phyloP scores from a whole-genome alignment of 768 basidiomycete species.

The Galerina sulciceps region DNA sequence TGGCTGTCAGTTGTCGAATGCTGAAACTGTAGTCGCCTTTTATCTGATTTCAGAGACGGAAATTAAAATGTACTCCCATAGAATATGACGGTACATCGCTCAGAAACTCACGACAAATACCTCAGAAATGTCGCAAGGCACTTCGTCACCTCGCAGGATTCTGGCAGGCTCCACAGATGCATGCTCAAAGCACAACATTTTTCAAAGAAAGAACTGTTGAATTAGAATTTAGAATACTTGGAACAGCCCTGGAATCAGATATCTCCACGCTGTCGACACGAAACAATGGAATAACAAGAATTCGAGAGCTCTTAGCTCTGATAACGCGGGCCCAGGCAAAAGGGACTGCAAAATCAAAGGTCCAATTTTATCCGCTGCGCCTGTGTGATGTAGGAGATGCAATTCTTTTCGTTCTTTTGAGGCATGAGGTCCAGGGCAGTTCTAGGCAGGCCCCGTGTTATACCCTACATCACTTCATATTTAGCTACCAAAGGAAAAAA shows the following conservation, averaged over 20 bases:
- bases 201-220: neutral
- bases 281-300: too few relatives aligned
- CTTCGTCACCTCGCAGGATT: neutral
- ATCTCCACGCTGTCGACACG: neutral
- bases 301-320: too few relatives aligned
- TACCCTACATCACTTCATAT: too few relatives aligned
- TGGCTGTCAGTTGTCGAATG: neutral
- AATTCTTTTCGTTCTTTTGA: too few relatives aligned
- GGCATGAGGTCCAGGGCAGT: too few relatives aligned
- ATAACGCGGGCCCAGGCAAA: too few relatives aligned
- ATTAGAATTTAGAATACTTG: neutral
- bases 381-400: too few relatives aligned
- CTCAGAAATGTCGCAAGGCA: neutral
- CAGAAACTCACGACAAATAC: neutral
- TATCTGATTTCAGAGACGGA: neutral
- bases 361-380: too few relatives aligned
- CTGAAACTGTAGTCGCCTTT: neutral
- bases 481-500: too few relatives aligned
- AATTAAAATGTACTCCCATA: neutral
- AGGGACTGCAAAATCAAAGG: too few relatives aligned
- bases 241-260: neutral
- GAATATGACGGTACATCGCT: neutral
- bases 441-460: too few relatives aligned
- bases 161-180: constrained; percentile 3
- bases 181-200: neutral